Conservation (phyloP, 2,329 filamentous ascomycete genomes). For the Didymella exigua region DNA sequence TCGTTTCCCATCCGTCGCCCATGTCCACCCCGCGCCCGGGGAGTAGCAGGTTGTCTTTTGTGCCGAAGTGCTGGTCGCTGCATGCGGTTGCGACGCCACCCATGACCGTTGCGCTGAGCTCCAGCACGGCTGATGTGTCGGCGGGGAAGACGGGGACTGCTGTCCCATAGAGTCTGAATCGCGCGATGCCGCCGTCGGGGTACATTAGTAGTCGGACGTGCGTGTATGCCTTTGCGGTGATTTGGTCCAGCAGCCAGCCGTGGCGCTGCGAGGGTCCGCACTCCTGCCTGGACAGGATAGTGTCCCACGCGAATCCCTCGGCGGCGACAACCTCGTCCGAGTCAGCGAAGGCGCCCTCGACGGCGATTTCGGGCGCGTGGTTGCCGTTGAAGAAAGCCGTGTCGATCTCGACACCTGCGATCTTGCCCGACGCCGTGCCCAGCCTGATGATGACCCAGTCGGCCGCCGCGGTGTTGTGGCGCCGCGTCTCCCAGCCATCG, state of each 20-base stretch:
- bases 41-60: constrained; percentile 78
- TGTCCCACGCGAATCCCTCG: constrained; percentile 64
- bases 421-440: constrained; percentile 69
- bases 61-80: constrained; percentile 84
- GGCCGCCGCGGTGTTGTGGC: constrained; percentile 63
- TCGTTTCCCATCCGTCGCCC: constrained; percentile 88
- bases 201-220: constrained; percentile 85
- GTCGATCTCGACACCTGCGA: constrained; percentile 78
- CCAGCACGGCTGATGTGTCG: constrained; percentile 68
- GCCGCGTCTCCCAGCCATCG: constrained; percentile 68
- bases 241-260: constrained; percentile 68
- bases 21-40: constrained; percentile 81
- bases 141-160: constrained; percentile 77
- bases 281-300: constrained; percentile 70
- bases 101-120: constrained; percentile 78
- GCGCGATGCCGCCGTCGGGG: constrained; percentile 81
- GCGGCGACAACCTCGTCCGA: constrained; percentile 63
- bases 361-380: constrained; percentile 77
- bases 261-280: constrained; percentile 77
- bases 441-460: constrained; percentile 67
- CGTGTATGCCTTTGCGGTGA: constrained; percentile 71
- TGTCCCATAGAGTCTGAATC: constrained; percentile 77
- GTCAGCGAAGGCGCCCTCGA: constrained; percentile 70
- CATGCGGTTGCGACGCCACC: constrained; percentile 76
- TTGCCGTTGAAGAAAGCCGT: constrained; percentile 84